Conservation (phyloP, 2,329 filamentous ascomycete species). For the Penicillium nordicum region DNA sequence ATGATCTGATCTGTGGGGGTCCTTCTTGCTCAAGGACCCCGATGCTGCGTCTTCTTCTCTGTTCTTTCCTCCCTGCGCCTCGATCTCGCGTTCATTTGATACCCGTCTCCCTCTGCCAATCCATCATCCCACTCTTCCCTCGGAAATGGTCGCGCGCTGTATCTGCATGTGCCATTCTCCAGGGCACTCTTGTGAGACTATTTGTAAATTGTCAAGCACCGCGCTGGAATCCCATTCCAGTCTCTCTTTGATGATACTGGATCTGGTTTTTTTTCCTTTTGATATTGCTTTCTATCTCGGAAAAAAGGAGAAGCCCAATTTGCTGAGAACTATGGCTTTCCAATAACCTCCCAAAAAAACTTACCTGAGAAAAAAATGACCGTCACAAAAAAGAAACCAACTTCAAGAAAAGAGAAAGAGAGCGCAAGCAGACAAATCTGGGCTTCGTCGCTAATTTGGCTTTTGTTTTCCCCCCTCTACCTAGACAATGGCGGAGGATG, state of each 20-base stretch:
- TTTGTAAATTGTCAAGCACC: conserved; percentile 24
- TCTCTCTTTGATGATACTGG: conserved; percentile 16
- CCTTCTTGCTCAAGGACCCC: conserved; percentile 19
- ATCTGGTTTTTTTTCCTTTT: conserved; percentile 10
- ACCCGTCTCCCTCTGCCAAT: conserved; percentile 33
- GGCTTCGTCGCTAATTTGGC: conserved; percentile 28
- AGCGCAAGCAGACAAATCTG: conserved; percentile 29
- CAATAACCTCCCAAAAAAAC: not conserved
- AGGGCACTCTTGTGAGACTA: conserved; percentile 15
- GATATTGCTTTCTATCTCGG: conserved; percentile 10
- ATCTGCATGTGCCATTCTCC: conserved; percentile 2
- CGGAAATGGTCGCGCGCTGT: conserved; percentile 6
- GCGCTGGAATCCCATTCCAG: conserved; percentile 7
- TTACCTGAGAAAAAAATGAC: conserved; percentile 6
- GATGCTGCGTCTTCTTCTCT: conserved; percentile 27
- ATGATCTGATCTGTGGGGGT: conserved; percentile 17
- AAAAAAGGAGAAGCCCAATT: conserved; percentile 12
- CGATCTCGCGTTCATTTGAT: conserved; percentile 36
- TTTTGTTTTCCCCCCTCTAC: conserved; percentile 31
- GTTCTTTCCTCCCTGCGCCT: conserved; percentile 24
- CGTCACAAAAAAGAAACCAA: conserved; percentile 16
- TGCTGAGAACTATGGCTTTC: conserved; percentile 8
- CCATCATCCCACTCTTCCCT: conserved; percentile 16
- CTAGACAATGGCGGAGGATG: conserved; percentile 36
- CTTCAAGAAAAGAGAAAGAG: conserved; percentile 20